Base-by-base conservation (phyloP, 169 alveolate species). In the Plasmodium gaboni region DNA sequence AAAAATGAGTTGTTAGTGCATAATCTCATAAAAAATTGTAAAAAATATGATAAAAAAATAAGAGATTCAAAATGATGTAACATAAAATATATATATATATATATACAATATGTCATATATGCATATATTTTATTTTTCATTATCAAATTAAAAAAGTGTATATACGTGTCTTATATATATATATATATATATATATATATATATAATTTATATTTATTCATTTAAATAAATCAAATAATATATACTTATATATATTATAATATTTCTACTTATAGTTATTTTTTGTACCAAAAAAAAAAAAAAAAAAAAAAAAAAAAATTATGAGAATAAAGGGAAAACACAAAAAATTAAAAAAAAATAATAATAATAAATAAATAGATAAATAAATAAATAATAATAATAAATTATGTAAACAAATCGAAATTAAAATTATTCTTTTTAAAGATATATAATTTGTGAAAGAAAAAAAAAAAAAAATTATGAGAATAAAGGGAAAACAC, bases 1-100 rank as follows among this genome's bases (percentile, higher is more conserved):
- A 51, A 38, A 26, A 72, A 86, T 86, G 92, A 86, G 15, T 74
- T 86, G 6, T 22, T 86, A 64, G 92, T 86, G 26, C 74, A 64
- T 24, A 69, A 72, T 44, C 48, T 70, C 3, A 69, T 86, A 60
- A 32, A 71, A 60, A 86, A 86, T 60, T 86, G 92, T 61, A 57
- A 86, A 42, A 46, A 70, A 10, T 86, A 86, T 38, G 87, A 86
- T 4, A 15, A 86, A 19, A 22, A 6, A 28, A 50, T 71, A 12
- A 48, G 12, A 48, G 17, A 50, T 50, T 13, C 57, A 68, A 38
- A 10, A 51, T 55, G 67, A 32, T 10, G 17, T n/a, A 28, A 50
- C 1, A 63, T 2, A 55, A 6, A 0, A 13, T 55, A 55, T 38
- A 38, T 38, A 38, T 38, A 38, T 38, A 38, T 38, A 5, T 32